phyloP scores from a whole-genome alignment of 371 early-diverging fungal genomes.

The Amoeboaphelidium protococcarum region DNA sequence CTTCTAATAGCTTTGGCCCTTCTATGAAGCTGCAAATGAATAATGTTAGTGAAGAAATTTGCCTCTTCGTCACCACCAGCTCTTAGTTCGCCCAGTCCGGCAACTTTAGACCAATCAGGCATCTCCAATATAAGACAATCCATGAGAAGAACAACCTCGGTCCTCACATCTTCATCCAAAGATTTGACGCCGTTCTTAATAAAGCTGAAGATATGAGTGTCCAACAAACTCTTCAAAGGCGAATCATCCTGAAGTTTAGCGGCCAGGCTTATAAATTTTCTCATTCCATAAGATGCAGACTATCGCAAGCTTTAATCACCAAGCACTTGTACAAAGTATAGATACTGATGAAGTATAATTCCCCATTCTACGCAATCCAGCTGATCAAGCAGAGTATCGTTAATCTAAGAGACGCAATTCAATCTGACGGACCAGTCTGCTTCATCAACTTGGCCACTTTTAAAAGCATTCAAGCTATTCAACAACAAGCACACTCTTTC shows the following conservation, averaged over 20 bases:
- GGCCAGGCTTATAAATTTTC: not conserved
- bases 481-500: too few relatives aligned
- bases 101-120: slow-evolving; percentile 24
- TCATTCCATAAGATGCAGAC: slow-evolving; percentile 14
- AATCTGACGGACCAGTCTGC: too few relatives aligned
- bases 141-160: slow-evolving; percentile 35
- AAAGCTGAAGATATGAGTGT: slow-evolving; percentile 35
- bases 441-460: too few relatives aligned
- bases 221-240: slow-evolving; percentile 19
- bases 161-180: slow-evolving; percentile 28
- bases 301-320: slow-evolving; percentile 4
- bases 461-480: too few relatives aligned
- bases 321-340: slow-evolving; percentile 4
- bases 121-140: slow-evolving; percentile 30
- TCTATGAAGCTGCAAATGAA: slow-evolving; percentile 77
- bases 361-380: not conserved
- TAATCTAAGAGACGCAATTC: too few relatives aligned
- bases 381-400: too few relatives aligned
- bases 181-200: slow-evolving; percentile 40
- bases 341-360: slow-evolving; percentile 4
- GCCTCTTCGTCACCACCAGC: slow-evolving; percentile 46
- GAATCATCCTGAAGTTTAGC: not conserved
- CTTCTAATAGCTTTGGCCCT: slow-evolving; percentile 52
- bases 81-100: slow-evolving; percentile 32
- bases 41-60: slow-evolving; percentile 63